A percentile compares a stretch with the other conserved stretches of the same genome.
Conservation (phyloP, 306 rosid genomes). For the Urtica urens region DNA sequence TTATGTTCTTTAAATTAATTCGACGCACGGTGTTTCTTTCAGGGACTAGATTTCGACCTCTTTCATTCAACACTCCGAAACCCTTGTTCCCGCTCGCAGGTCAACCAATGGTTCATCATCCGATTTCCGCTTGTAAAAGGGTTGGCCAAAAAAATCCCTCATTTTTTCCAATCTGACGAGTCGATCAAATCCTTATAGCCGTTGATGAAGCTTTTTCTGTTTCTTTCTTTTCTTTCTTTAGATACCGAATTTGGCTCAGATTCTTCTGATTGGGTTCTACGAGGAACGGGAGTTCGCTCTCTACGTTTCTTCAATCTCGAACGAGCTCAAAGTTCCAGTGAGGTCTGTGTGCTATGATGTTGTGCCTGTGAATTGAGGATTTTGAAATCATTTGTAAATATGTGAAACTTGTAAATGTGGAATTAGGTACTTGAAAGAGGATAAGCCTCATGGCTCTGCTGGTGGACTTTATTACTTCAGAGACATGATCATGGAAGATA, state of each 20-base stretch:
- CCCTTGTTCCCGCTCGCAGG: slow-evolving; percentile 99
- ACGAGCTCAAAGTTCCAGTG: slow-evolving; percentile 85
- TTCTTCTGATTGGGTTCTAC: slow-evolving; percentile 73
- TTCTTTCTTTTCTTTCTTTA: slow-evolving; percentile 2
- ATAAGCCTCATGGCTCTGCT: slow-evolving; percentile 94
- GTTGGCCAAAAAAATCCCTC: slow-evolving; percentile 41
- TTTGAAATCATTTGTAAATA: neutral
- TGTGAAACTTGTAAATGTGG: slow-evolving; percentile 5
- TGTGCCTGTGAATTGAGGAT: neutral
- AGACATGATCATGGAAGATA: slow-evolving; percentile 85
- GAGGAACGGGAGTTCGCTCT: slow-evolving; percentile 94
- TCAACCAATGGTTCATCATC: slow-evolving; percentile 93
- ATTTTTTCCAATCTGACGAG: slow-evolving; percentile 4
- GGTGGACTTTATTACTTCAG: slow-evolving; percentile 76
- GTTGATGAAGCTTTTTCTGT: neutral
- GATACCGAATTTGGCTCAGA: slow-evolving; percentile 88
- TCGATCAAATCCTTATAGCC: too few species aligned
- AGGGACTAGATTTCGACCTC: slow-evolving; percentile 99
- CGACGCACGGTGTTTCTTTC: too few species aligned
- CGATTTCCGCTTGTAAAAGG: slow-evolving; percentile 88
- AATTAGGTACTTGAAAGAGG: slow-evolving; percentile 87
- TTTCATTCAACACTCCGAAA: slow-evolving; percentile 86
- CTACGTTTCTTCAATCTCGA: slow-evolving; percentile 84
- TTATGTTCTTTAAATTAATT: too few species aligned
- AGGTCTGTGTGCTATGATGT: too few species aligned